These are phyloP conservation scores for Cercospora zeina DNA, from an alignment of 2,329 filamentous ascomycete genomes.

Conservation along the genomic window DNA sequence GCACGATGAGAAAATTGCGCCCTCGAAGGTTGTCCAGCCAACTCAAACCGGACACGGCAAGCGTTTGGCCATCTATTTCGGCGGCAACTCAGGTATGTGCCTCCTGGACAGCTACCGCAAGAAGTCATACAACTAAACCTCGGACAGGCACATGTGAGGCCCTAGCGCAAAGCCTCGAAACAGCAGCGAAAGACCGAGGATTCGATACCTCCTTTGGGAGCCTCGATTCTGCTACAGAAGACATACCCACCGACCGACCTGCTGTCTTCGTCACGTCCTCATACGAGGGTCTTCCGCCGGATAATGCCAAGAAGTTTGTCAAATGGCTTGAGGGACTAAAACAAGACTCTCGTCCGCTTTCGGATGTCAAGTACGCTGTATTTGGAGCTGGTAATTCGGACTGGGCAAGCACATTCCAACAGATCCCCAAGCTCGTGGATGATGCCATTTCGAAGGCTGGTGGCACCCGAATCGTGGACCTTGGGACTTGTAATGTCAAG, in stretches of 20 bases:
- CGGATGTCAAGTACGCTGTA: slow-evolving; percentile 43
- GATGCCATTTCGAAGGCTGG: slow-evolving; percentile 39
- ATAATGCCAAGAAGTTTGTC: slow-evolving; percentile 48
- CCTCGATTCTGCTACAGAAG: slow-evolving; percentile 36
- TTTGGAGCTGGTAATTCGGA: slow-evolving; percentile 48
- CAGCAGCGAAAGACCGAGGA: slow-evolving; percentile 42
- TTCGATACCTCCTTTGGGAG: slow-evolving; percentile 41
- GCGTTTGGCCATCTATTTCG: slow-evolving; percentile 16
- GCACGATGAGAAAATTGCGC: slow-evolving; percentile 4
- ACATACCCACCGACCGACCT: slow-evolving; percentile 42
- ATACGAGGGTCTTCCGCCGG: slow-evolving; percentile 48
- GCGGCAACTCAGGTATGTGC: slow-evolving; percentile 15
- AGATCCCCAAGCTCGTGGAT: slow-evolving; percentile 45
- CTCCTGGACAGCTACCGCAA: background rate
- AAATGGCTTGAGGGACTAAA: slow-evolving; percentile 40
- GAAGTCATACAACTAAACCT: background rate
- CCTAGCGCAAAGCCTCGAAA: slow-evolving; percentile 43
- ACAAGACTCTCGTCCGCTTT: slow-evolving; percentile 29
- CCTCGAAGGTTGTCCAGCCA: background rate
- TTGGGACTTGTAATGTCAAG: slow-evolving; percentile 43
- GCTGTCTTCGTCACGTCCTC: slow-evolving; percentile 45
- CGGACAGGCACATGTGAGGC: slow-evolving; percentile 42
- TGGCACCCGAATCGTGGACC: slow-evolving; percentile 34
- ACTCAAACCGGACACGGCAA: background rate
- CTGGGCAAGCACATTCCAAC: slow-evolving; percentile 47